These are phyloP conservation scores for Neurospora sp. DNA, from an alignment of 495 filamentous ascomycete genomes.

Conservation along the genomic window DNA sequence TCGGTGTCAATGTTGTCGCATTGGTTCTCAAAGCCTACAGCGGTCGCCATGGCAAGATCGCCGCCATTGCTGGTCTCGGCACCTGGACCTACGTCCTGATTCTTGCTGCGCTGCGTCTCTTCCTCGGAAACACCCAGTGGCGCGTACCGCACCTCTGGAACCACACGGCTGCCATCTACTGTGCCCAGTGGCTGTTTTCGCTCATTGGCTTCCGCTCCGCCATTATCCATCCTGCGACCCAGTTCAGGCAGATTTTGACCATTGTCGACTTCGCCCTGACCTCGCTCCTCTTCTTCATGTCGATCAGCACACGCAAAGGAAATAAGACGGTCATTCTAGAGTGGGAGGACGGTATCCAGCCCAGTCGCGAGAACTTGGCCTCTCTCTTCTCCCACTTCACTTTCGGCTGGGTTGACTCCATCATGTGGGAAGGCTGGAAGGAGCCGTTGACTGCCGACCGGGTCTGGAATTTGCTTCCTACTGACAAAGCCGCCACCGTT, in stretches of 20 bases:
- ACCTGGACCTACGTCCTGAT: slow-evolving; percentile 77
- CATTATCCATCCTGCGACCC: slow-evolving; percentile 66
- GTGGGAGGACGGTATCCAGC: slow-evolving; percentile 77
- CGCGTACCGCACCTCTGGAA: slow-evolving; percentile 75
- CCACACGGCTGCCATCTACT: slow-evolving; percentile 84
- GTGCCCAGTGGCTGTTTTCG: slow-evolving; percentile 68
- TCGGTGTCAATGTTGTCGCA: slow-evolving; percentile 55
- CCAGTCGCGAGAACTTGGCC: slow-evolving; percentile 73
- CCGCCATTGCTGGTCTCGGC: slow-evolving; percentile 53
- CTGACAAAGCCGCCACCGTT: slow-evolving; percentile 74
- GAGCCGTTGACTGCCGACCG: slow-evolving; percentile 72
- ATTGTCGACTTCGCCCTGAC: slow-evolving; percentile 63
- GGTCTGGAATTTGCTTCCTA: slow-evolving; percentile 85
- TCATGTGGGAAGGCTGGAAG: slow-evolving; percentile 85
- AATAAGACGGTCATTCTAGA: slow-evolving; percentile 83
- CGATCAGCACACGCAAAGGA: slow-evolving; percentile 75
- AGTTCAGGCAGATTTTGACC: slow-evolving; percentile 48
- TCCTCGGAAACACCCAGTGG: slow-evolving; percentile 57
- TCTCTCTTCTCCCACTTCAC: slow-evolving; percentile 81
- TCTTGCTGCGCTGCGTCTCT: slow-evolving; percentile 61
- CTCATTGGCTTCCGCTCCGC: slow-evolving; percentile 73
- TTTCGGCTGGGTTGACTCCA: slow-evolving; percentile 82
- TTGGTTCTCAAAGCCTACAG: slow-evolving; percentile 35
- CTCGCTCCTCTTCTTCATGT: slow-evolving; percentile 62
- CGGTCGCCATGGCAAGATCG: slow-evolving; percentile 28